A percentile compares a stretch with the other conserved stretches of the same genome.
Evolutionary conservation across 176 grass and related monocot genomes (phyloP).

Genomic region (Oryza brachyantha): DNA sequence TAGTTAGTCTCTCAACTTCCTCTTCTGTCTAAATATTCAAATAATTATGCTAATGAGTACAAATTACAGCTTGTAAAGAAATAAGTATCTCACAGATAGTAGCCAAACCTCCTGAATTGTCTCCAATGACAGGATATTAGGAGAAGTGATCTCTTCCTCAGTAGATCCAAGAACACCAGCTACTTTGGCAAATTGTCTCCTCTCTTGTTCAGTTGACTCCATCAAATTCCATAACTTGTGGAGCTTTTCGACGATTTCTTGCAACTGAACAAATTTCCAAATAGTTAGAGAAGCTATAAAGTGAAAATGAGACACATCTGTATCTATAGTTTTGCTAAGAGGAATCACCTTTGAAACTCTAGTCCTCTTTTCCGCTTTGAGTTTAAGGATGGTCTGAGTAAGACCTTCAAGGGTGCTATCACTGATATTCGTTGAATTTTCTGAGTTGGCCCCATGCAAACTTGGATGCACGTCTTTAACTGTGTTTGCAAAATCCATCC

Average conservation of each 20-base stretch:
- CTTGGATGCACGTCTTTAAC: constrained; percentile 81
- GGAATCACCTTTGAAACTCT: constrained; percentile 64
- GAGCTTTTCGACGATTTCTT: constrained; percentile 63
- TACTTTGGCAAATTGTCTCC: constrained; percentile 52
- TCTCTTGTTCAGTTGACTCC: constrained; percentile 91
- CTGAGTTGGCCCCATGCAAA: constrained; percentile 63
- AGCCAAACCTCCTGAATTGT: constrained; percentile 67
- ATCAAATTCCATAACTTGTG: constrained; percentile 85
- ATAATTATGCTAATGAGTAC: constrained; percentile 9
- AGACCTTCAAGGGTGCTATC: constrained; percentile 81
- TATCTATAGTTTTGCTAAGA: background rate
- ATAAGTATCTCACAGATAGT: constrained; percentile 10
- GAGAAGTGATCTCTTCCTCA: constrained; percentile 62
- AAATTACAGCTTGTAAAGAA: constrained; percentile 10
- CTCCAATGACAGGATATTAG: constrained; percentile 66
- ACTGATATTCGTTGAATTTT: constrained; percentile 80
- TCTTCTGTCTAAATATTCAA: constrained; percentile 58
- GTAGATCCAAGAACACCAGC: constrained; percentile 50
- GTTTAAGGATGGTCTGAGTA: constrained; percentile 69
- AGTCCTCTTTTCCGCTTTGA: constrained; percentile 75
- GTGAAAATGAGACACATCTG: background rate
- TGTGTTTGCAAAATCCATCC: constrained; percentile 71
- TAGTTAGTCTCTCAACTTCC: constrained; percentile 78
- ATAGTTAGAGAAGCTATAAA: constrained; percentile 21
- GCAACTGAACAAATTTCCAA: constrained; percentile 55